These are phyloP conservation scores for Thelonectria discophora DNA, from an alignment of 2,329 filamentous ascomycete genomes.

Conservation along the genomic window DNA sequence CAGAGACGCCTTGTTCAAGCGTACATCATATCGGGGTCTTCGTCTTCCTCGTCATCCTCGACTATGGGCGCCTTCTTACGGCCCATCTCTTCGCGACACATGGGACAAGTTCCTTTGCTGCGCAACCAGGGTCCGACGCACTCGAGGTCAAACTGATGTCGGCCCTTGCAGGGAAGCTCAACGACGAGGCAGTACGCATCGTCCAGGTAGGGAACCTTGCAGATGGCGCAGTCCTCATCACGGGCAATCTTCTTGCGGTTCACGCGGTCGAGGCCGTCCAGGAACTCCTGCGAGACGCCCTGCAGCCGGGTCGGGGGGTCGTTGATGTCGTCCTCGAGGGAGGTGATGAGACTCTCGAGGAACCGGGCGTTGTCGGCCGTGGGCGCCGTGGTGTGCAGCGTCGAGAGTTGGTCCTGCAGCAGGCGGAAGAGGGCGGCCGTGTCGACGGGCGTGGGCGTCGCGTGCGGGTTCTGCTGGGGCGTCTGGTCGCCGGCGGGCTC, in stretches of 20 bases:
- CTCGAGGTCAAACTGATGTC: slow-evolving; percentile 71
- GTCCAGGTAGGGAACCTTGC: slow-evolving; percentile 68
- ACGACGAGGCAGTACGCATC: slow-evolving; percentile 71
- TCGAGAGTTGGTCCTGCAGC: slow-evolving; percentile 66
- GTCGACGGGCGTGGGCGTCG: slow-evolving; percentile 68
- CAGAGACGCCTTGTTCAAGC: slow-evolving; percentile 37
- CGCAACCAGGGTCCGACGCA: slow-evolving; percentile 72
- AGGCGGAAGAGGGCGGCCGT: slow-evolving; percentile 66
- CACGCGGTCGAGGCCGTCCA: slow-evolving; percentile 69
- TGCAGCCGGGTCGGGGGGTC: slow-evolving; percentile 60
- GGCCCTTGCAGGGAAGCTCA: slow-evolving; percentile 67
- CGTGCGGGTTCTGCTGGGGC: slow-evolving; percentile 62
- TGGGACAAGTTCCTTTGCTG: slow-evolving; percentile 70
- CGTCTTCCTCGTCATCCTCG: slow-evolving; percentile 61
- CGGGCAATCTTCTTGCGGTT: slow-evolving; percentile 57
- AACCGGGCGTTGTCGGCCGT: slow-evolving; percentile 58
- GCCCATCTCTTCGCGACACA: slow-evolving; percentile 68
- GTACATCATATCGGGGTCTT: slow-evolving; percentile 60
- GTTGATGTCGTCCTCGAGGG: slow-evolving; percentile 60
- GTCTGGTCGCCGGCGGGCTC: slow-evolving; percentile 47
- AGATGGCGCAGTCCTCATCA: slow-evolving; percentile 69
- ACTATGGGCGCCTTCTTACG: slow-evolving; percentile 60
- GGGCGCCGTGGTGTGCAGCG: slow-evolving; percentile 59
- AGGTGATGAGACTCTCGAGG: slow-evolving; percentile 58
- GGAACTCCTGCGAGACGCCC: slow-evolving; percentile 67